Percentiles rank a stretch among this genome's conserved stretches.
Evolutionary conservation across 768 basidiomycete species (phyloP).

Genomic region (Leucocoprinus sp.): DNA sequence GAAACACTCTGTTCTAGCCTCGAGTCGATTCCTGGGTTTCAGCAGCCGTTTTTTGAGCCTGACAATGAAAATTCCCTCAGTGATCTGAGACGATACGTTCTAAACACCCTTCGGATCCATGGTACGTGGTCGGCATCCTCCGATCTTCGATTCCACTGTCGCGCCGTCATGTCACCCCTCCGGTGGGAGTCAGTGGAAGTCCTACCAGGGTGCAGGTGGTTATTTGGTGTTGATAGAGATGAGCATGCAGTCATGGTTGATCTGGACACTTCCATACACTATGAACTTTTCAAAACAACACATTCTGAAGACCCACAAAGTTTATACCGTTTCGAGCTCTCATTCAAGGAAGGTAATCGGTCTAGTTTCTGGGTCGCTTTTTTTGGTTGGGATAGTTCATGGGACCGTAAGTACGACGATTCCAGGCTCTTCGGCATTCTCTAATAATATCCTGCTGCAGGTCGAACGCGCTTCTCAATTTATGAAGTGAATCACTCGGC

Average conservation of each 20-base stretch:
- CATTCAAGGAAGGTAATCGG: background rate
- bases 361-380: no score
- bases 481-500: background rate
- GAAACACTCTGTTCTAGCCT: background rate
- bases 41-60: background rate
- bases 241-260: background rate
- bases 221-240: background rate
- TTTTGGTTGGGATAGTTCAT: no score
- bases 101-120: background rate
- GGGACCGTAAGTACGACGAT: background rate
- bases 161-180: background rate
- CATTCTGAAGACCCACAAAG: background rate
- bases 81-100: background rate
- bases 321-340: background rate
- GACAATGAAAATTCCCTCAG: background rate
- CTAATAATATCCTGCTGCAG: background rate
- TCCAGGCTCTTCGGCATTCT: background rate
- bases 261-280: background rate
- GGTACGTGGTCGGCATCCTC: background rate
- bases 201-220: background rate
- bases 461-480: background rate
- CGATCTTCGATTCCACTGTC: background rate
- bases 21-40: background rate
- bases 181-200: background rate
- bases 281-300: background rate